These are phyloP conservation scores for Fonsecaea nubica DNA, from an alignment of 2,329 filamentous ascomycete genomes.

Conservation along the genomic window DNA sequence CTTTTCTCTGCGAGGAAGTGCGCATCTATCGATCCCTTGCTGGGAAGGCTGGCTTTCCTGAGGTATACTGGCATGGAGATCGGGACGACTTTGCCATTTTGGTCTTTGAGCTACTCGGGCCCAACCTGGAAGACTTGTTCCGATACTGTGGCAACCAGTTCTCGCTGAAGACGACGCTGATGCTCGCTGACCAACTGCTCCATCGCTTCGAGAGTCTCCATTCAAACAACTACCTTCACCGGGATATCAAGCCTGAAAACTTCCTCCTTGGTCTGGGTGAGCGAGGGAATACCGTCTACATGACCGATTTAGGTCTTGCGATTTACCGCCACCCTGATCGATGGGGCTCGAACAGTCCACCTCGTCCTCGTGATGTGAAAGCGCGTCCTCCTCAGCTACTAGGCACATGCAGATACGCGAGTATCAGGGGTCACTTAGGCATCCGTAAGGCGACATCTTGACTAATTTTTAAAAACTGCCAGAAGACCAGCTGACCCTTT, in stretches of 20 bases:
- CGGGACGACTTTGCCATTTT: slow-evolving; percentile 33
- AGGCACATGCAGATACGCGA: slow-evolving; percentile 40
- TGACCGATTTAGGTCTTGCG: slow-evolving; percentile 43
- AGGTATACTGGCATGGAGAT: slow-evolving; percentile 30
- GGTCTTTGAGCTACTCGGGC: slow-evolving; percentile 40
- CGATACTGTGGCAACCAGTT: slow-evolving; percentile 42
- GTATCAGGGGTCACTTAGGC: slow-evolving; percentile 39
- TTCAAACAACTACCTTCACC: slow-evolving; percentile 39
- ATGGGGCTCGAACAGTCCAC: slow-evolving; percentile 22
- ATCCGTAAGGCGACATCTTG: slow-evolving; percentile 28
- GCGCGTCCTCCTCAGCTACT: slow-evolving; percentile 29
- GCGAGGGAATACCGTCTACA: slow-evolving; percentile 42
- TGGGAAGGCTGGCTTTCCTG: slow-evolving; percentile 32
- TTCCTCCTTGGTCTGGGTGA: slow-evolving; percentile 41
- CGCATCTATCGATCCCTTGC: slow-evolving; percentile 31
- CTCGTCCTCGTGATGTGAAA: background rate
- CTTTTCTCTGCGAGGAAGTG: slow-evolving; percentile 35
- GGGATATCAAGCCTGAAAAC: slow-evolving; percentile 44
- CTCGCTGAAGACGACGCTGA: slow-evolving; percentile 44
- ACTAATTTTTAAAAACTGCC: slow-evolving; percentile 14
- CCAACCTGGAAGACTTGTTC: slow-evolving; percentile 44
- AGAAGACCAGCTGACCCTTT: slow-evolving; percentile 14
- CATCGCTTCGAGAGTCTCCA: slow-evolving; percentile 41
- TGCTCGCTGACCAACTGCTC: slow-evolving; percentile 43
- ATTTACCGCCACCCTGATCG: slow-evolving; percentile 10